Evolutionary conservation across 2,329 filamentous ascomycete species (phyloP), one percentile per base, ranked within the genome.

Genomic region (Trichoderma sp.): DNA sequence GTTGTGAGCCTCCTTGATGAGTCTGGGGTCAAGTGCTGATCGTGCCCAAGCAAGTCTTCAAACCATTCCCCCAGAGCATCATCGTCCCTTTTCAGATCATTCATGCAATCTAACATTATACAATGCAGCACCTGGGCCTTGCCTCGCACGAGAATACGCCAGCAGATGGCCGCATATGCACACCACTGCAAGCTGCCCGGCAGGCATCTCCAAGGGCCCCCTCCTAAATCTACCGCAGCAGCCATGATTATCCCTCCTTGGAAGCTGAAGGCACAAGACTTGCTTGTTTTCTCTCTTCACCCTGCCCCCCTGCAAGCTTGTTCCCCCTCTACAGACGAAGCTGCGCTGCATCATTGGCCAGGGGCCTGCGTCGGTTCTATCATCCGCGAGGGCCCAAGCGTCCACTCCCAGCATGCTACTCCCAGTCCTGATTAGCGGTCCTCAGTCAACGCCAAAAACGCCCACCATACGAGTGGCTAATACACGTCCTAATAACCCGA

Each of bases 361-460:
- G 62, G 62, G 61, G 43, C 21, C 61, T 43, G n/a, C 39, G 34
- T 66, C 69, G 61, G 69, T 71, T 71, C 69, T 47, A 9, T 32
- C 69, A 66, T 71, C 69, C 69, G 69, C 69, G 69, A 32, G 53
- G 69, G 69, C 69, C 69, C 36, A 60, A n/a, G 69, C 69, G 60
- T 56, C 61, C 39, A 32, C 26, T 58, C 47, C 64, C 21, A 69
- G 28, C 26, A 58, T 69, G 66, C 51, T 64, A 26, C 61, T 51
- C 51, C 61, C 34, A 56, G 68, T 43, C 58, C 34, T 62, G 47
- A 57, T 57, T 71, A 71, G 68, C 60, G 60, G 68, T 51, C 68
- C 34, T 64, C 68, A 64, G 15, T 57, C 18, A 11, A 43, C 60
- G 32, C 60, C 58, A 63, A 63, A 61, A 62, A 53, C 21, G 57